Conservation (phyloP, 2,329 filamentous ascomycete genomes). For the Blastomyces silverae region DNA sequence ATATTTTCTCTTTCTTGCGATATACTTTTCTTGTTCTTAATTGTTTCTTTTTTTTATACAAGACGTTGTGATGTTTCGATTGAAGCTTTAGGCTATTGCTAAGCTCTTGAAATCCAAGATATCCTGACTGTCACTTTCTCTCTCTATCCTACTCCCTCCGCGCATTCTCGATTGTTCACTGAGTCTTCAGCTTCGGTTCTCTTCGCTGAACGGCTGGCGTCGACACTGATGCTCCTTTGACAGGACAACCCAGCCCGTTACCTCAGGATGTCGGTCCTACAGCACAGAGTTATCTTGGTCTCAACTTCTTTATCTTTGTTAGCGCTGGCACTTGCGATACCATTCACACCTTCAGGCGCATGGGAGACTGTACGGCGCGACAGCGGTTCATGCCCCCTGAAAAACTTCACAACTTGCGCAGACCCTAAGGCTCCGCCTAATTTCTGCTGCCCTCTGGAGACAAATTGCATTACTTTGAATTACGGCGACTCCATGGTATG, state of each 20-base stretch:
- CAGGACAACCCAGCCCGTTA: background rate
- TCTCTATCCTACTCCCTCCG: background rate
- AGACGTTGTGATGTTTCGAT: constrained; percentile 7
- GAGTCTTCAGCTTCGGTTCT: background rate
- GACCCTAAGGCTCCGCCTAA: constrained; percentile 34
- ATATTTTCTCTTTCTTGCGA: background rate
- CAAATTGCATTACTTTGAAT: constrained; percentile 40
- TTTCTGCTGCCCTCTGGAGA: constrained; percentile 41
- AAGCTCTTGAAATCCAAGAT: background rate
- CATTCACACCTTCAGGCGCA: constrained; percentile 23
- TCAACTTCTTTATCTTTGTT: background rate
- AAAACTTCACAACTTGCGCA: constrained; percentile 32
- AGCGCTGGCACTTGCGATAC: constrained; percentile 19
- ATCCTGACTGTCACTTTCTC: background rate
- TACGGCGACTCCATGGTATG: constrained; percentile 40
- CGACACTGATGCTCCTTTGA: background rate
- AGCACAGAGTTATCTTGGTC: background rate
- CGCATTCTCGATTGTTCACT: background rate
- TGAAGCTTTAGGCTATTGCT: background rate
- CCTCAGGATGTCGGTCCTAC: background rate
- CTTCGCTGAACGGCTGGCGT: background rate
- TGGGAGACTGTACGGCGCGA: constrained; percentile 25
- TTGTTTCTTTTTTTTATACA: background rate
- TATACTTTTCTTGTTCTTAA: background rate
- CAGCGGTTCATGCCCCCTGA: constrained; percentile 29